A percentile compares a stretch with the other conserved stretches of the same genome.
phyloP scores from a whole-genome alignment of 2,329 filamentous ascomycete species.

The Rutstroemia sydowiana region DNA sequence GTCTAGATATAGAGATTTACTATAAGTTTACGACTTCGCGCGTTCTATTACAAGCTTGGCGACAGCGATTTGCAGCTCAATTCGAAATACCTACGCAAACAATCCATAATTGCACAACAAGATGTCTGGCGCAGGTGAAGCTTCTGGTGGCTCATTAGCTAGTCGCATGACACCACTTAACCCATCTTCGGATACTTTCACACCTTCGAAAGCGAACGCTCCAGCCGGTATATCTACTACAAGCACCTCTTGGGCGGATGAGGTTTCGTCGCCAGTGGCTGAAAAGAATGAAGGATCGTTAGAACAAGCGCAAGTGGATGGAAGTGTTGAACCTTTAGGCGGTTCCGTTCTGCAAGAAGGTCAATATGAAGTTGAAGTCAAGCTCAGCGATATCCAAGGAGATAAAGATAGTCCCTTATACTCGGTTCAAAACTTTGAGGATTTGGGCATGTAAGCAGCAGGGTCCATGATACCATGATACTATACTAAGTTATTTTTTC shows the following conservation, averaged over 20 bases:
- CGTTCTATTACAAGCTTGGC: too few species aligned
- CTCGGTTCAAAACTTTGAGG: slow-evolving; percentile 76
- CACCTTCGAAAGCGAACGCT: not conserved
- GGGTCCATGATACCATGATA: not conserved
- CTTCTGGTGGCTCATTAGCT: slow-evolving; percentile 15
- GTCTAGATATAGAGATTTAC: too few species aligned
- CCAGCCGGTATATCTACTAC: slow-evolving; percentile 8
- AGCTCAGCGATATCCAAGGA: slow-evolving; percentile 79
- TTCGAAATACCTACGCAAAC: too few species aligned
- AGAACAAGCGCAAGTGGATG: slow-evolving; percentile 36
- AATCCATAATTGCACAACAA: not conserved
- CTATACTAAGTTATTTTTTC: slow-evolving; percentile 10
- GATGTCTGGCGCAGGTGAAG: slow-evolving; percentile 19
- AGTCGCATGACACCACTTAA: not conserved
- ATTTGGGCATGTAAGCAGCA: slow-evolving; percentile 65
- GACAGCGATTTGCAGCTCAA: too few species aligned
- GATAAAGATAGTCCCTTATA: slow-evolving; percentile 83
- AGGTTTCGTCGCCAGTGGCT: slow-evolving; percentile 29
- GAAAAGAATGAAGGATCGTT: slow-evolving; percentile 13
- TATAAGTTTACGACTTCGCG: too few species aligned
- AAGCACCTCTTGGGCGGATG: slow-evolving; percentile 35
- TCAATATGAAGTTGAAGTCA: slow-evolving; percentile 84
- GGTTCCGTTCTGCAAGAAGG: slow-evolving; percentile 59
- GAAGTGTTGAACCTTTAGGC: slow-evolving; percentile 33
- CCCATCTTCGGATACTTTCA: not conserved